These are phyloP conservation scores for Blastocystis sp. DNA, from an alignment of 352 stramenopile species.

Conservation along the genomic window DNA sequence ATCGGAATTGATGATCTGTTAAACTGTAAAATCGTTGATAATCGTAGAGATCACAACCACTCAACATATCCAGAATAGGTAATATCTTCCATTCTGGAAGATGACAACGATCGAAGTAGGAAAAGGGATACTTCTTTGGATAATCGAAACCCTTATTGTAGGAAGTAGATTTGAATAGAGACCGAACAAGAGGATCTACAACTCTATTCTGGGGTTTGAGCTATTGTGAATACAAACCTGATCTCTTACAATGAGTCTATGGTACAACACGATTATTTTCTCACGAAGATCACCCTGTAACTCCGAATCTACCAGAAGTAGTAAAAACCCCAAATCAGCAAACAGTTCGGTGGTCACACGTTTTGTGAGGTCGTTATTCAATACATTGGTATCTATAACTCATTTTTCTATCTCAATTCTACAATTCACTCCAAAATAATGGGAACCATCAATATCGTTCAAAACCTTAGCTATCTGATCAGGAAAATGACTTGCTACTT, in stretches of 20 bases:
- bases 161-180: background rate
- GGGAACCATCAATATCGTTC: background rate
- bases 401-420: background rate
- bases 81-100: background rate
- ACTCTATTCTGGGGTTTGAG: background rate
- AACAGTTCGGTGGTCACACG: background rate
- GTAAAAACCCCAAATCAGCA: background rate
- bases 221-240: background rate
- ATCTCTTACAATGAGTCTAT: constrained; percentile 7
- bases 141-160: background rate
- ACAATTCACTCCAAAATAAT: constrained; percentile 46
- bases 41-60: constrained; percentile 15
- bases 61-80: constrained; percentile 11
- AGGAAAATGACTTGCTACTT: background rate
- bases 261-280: constrained; percentile 33
- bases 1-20: background rate
- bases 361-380: background rate
- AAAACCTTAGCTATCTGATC: background rate
- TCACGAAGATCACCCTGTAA: constrained; percentile 40
- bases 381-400: background rate
- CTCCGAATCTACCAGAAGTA: constrained; percentile 5
- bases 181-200: background rate
- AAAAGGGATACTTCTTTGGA: constrained; percentile 7
- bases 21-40: background rate
- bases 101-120: constrained; percentile 29